phyloP scores from a whole-genome alignment of 495 filamentous ascomycete species.

The Aspergillus nanangensis region DNA sequence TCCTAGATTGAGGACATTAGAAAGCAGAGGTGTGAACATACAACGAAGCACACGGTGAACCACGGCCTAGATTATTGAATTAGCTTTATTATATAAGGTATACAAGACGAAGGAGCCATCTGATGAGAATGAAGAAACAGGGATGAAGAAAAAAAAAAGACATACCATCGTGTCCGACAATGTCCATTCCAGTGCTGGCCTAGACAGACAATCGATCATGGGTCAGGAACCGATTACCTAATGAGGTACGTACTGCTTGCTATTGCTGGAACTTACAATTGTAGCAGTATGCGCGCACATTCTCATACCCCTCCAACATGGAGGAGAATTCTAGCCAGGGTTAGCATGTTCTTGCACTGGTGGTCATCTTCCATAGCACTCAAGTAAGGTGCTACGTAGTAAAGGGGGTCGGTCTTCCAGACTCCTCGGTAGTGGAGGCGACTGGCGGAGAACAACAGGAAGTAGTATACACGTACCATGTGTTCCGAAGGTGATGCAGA shows the following conservation, averaged over 20 bases:
- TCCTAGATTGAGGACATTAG: background rate
- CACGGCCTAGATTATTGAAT: slow-evolving; percentile 34
- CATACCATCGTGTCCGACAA: slow-evolving; percentile 49
- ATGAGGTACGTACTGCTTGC: background rate
- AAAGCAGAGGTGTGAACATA: slow-evolving; percentile 19
- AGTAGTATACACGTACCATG: slow-evolving; percentile 35
- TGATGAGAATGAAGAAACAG: too few relatives aligned
- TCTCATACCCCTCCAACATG: slow-evolving; percentile 50
- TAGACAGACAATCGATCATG: slow-evolving; percentile 22
- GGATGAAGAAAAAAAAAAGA: background rate
- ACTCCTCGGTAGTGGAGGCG: too few relatives aligned
- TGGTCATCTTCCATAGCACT: too few relatives aligned
- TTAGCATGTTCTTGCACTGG: too few relatives aligned
- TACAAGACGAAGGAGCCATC: background rate
- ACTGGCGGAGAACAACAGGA: slow-evolving; percentile 4
- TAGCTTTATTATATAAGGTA: background rate
- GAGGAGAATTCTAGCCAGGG: slow-evolving; percentile 42
- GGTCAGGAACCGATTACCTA: slow-evolving; percentile 4
- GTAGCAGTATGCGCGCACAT: slow-evolving; percentile 50
- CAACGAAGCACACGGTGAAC: slow-evolving; percentile 53
- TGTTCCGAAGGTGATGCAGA: slow-evolving; percentile 54
- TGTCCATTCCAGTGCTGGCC: slow-evolving; percentile 49
- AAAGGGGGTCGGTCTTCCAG: too few relatives aligned
- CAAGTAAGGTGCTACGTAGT: too few relatives aligned
- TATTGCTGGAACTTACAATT: slow-evolving; percentile 38